These are phyloP conservation scores for Phlegmacium glaucopus DNA, from an alignment of 768 basidiomycete species.

Conservation along the genomic window DNA sequence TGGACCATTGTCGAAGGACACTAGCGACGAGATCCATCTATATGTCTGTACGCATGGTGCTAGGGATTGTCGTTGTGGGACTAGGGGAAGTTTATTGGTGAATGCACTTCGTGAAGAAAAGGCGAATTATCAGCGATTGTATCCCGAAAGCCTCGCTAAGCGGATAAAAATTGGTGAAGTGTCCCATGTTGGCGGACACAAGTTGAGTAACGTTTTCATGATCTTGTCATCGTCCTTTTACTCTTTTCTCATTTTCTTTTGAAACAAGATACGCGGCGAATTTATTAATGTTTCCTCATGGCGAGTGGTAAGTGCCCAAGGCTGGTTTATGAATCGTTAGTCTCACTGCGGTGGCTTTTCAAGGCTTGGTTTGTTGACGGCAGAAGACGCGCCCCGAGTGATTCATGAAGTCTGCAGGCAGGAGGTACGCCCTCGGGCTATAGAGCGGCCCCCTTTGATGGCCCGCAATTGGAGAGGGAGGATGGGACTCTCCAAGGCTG, in stretches of 20 bases:
- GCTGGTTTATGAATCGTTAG: slow-evolving; percentile 1
- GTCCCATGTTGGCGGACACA: slow-evolving; percentile 82
- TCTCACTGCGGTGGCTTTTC: background rate
- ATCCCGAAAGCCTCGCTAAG: slow-evolving; percentile 21
- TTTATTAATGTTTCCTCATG: slow-evolving; percentile 62
- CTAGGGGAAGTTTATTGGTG: slow-evolving; percentile 56
- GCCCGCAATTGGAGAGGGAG: slow-evolving; percentile 66
- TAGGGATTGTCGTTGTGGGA: slow-evolving; percentile 78
- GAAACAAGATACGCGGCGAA: slow-evolving; percentile 64
- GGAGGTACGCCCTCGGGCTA: slow-evolving; percentile 21
- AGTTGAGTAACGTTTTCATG: slow-evolving; percentile 31
- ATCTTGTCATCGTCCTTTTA: background rate
- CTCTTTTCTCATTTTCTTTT: background rate
- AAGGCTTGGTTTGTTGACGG: slow-evolving; percentile 63
- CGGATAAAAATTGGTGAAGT: slow-evolving; percentile 56
- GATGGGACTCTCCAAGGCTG: slow-evolving; percentile 60
- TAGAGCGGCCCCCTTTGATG: slow-evolving; percentile 33
- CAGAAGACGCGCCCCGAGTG: slow-evolving; percentile 52
- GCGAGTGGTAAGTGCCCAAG: slow-evolving; percentile 56
- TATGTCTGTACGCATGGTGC: slow-evolving; percentile 80
- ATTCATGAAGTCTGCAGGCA: slow-evolving; percentile 32
- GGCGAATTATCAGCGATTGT: slow-evolving; percentile 26
- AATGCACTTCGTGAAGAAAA: slow-evolving; percentile 54
- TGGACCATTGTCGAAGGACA: slow-evolving; percentile 7
- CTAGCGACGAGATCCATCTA: slow-evolving; percentile 33